Percentiles rank a stretch among this genome's conserved stretches.
Conservation (phyloP, 805 yeast species). For the Kodamaea lidongshanica region DNA sequence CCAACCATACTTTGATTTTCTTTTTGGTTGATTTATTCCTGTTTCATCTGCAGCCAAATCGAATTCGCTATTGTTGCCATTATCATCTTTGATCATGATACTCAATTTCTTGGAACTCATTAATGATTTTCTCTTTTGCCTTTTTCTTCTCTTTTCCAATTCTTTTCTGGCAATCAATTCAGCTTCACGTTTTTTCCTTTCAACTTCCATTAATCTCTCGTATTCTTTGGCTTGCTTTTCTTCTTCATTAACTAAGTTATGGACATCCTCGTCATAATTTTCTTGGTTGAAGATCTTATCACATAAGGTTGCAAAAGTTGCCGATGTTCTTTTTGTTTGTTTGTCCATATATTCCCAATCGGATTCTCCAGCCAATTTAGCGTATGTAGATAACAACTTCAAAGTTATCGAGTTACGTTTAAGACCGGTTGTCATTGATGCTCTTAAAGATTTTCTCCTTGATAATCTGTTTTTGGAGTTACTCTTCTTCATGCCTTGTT, state of each 20-base stretch:
- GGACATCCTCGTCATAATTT: slow-evolving; percentile 45
- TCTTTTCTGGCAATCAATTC: slow-evolving; percentile 43
- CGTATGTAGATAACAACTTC: slow-evolving; percentile 64
- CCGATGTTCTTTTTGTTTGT: slow-evolving; percentile 69
- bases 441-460: slow-evolving; percentile 32
- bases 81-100: slow-evolving; percentile 32
- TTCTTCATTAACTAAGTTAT: slow-evolving; percentile 36
- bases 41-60: slow-evolving; percentile 24
- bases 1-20: slow-evolving; percentile 27
- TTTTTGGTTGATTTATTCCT: slow-evolving; percentile 31
- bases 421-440: slow-evolving; percentile 41
- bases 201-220: slow-evolving; percentile 43
- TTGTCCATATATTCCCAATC: slow-evolving; percentile 67
- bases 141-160: slow-evolving; percentile 40
- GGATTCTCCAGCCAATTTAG: slow-evolving; percentile 57
- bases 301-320: slow-evolving; percentile 71
- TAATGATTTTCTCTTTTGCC: slow-evolving; percentile 37
- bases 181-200: slow-evolving; percentile 46
- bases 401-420: slow-evolving; percentile 67
- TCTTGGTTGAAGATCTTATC: slow-evolving; percentile 74
- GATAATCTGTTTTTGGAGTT: slow-evolving; percentile 26
- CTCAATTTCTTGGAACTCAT: slow-evolving; percentile 33
- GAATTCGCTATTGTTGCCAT: slow-evolving; percentile 11
- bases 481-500: slow-evolving; percentile 21
- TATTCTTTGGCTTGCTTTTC: slow-evolving; percentile 38